These are phyloP conservation scores for Blastobotrys raffinosifermentans DNA, from an alignment of 1,139 yeast genomes.

Conservation along the genomic window DNA sequence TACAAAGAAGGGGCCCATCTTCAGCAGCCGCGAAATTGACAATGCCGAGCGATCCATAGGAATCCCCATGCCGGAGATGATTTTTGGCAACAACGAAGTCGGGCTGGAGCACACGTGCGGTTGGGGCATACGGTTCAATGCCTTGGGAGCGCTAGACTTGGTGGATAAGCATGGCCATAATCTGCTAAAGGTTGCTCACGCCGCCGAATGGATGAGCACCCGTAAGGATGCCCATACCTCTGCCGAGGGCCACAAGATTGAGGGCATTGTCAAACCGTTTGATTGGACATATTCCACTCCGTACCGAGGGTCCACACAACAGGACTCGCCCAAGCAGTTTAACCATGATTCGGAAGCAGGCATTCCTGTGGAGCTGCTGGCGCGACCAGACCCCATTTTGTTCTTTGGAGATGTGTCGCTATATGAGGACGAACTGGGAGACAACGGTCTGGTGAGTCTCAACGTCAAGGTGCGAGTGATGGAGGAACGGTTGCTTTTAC, in stretches of 20 bases:
- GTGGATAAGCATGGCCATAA: slow-evolving; percentile 50
- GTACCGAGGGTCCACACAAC: slow-evolving; percentile 54
- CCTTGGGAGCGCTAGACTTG: slow-evolving; percentile 71
- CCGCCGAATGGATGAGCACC: slow-evolving; percentile 79
- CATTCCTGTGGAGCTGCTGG: slow-evolving; percentile 66
- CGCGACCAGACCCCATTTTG: slow-evolving; percentile 75
- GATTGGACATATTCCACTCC: slow-evolving; percentile 94
- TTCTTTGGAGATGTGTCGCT: slow-evolving; percentile 84
- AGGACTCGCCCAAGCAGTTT: slow-evolving; percentile 18
- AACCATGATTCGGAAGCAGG: slow-evolving; percentile 22
- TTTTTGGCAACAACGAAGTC: slow-evolving; percentile 81
- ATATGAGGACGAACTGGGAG: slow-evolving; percentile 94
- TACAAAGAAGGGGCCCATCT: slow-evolving; percentile 70
- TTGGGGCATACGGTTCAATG: slow-evolving; percentile 58
- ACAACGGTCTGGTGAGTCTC: slow-evolving; percentile 81
- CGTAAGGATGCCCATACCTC: slow-evolving; percentile 38
- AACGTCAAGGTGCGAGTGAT: slow-evolving; percentile 82
- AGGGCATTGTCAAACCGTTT: slow-evolving; percentile 66
- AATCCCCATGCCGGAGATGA: slow-evolving; percentile 95
- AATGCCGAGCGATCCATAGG: slow-evolving; percentile 53
- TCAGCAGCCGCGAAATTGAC: slow-evolving; percentile 71
- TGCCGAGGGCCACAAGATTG: slow-evolving; percentile 36
- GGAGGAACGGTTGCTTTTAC: slow-evolving; percentile 68
- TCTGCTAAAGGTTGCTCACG: slow-evolving; percentile 68
- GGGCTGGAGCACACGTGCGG: slow-evolving; percentile 39